Base-by-base conservation (phyloP, 371 early-diverging fungal genomes). In the Mucor piriformis region DNA sequence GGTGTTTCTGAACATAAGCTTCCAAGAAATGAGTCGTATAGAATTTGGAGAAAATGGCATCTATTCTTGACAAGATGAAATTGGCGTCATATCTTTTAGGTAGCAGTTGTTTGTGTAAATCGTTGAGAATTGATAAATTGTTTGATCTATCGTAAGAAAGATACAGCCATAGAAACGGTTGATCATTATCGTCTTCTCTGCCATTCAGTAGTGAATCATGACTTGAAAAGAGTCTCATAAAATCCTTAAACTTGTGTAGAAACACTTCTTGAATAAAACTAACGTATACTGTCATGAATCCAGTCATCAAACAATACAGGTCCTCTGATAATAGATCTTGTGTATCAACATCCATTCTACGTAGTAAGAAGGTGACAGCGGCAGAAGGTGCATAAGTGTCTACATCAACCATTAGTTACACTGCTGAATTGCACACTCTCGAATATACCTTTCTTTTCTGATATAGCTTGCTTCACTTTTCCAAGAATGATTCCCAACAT, bases 361-460 rank as follows among this genome's bases (percentile, higher is more conserved):
- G 57, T 23, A 62, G 24, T 38, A 66, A 37, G 49, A 66, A 66
- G 54, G 73, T 88, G 64, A 76, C 73, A 33, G 93, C 73, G 29
- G 92, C 86, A 34, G 92, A 91, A 62, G 88, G 76, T 46, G 95
- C 93, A 71, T 88, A 90, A 67, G 86, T 84, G 63, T 91, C 92
- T 62, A 42, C 16, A n/a, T 40, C 2, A n/a, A n/a, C n/a, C n/a
- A n/a, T 29, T 29, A 29, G 29, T 29, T 8, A 29, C 29, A 1
- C 29, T 29, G 29, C 29, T 8, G 1, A 29, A 29, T 37, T 37
- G 38, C 38, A 7, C n/a, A 34, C 10, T 16, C 6, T 21, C 20
- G 7, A 15, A 25, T 8, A 43, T 43, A 59, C 59, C 59, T 59
- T 59, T 59, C 23, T 51, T 59, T 10, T 52, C 52, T 6, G 40